These are phyloP conservation scores for Afroboletus lepidellus DNA, from an alignment of 1,284 basidiomycete species.

Conservation along the genomic window DNA sequence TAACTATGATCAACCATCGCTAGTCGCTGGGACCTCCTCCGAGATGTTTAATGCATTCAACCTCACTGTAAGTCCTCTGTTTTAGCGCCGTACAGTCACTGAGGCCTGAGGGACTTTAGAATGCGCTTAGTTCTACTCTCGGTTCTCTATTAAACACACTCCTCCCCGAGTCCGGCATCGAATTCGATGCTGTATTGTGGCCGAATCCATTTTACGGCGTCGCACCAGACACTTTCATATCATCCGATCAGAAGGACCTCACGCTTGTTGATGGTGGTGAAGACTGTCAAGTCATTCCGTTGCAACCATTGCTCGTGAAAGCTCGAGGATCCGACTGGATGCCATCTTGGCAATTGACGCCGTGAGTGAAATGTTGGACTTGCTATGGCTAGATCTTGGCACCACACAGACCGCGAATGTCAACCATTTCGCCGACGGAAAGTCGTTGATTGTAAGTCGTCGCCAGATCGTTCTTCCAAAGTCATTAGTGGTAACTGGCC, in stretches of 20 bases:
- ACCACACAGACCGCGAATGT: conserved; percentile 25
- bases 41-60: conserved; percentile 40
- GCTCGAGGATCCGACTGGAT: conserved; percentile 51
- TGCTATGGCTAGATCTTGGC: no score
- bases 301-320: conserved; percentile 54
- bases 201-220: conserved; percentile 37
- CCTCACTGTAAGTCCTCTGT: conserved; percentile 31
- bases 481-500: conserved; percentile 30
- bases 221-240: conserved; percentile 36
- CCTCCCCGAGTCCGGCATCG: conserved; percentile 25
- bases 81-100: neutral
- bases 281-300: conserved; percentile 45
- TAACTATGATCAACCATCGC: conserved; percentile 46
- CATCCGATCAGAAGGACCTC: conserved; percentile 36
- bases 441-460: conserved; percentile 43
- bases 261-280: conserved; percentile 43
- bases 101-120: conserved; percentile 4
- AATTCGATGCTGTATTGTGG: conserved; percentile 29
- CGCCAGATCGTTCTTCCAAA: no score
- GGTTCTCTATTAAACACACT: conserved; percentile 25
- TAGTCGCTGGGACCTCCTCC: conserved; percentile 43
- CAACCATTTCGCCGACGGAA: conserved; percentile 40
- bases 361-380: no score
- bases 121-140: conserved; percentile 12
- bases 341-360: conserved; percentile 54